Conservation (phyloP, 2,329 filamentous ascomycete genomes). For the Claviceps pazoutovae region DNA sequence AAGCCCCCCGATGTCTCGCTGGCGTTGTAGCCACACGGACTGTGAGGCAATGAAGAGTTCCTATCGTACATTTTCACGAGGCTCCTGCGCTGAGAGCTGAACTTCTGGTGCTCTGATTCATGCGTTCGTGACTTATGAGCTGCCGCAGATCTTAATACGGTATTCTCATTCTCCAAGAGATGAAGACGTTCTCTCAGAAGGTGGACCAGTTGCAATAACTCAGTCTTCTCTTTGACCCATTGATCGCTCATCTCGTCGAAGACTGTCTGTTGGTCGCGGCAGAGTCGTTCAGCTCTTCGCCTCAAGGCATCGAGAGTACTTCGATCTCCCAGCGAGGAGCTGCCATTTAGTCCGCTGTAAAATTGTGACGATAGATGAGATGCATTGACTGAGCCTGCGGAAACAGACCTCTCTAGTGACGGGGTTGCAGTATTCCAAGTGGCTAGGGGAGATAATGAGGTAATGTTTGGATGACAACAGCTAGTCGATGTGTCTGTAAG, state of each 20-base stretch:
- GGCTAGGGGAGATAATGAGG: conserved; percentile 4
- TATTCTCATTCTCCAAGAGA: conserved; percentile 24
- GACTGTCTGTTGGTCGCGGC: conserved; percentile 37
- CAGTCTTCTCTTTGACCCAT: conserved; percentile 32
- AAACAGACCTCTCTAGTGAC: conserved; percentile 16
- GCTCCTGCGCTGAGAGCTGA: conserved; percentile 14
- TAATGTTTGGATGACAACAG: conserved; percentile 4
- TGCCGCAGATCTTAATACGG: conserved; percentile 17
- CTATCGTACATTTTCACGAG: conserved; percentile 10
- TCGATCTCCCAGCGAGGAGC: conserved; percentile 19
- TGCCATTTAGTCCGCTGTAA: conserved; percentile 29
- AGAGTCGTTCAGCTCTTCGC: conserved; percentile 39
- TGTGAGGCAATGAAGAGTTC: conserved; percentile 7
- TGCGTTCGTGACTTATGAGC: conserved; percentile 16
- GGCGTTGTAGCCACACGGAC: conserved; percentile 9
- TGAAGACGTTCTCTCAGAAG: conserved; percentile 26
- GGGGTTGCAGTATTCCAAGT: conserved; percentile 7
- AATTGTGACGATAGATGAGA: conserved; percentile 21
- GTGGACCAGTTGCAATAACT: conserved; percentile 27
- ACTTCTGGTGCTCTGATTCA: conserved; percentile 17
- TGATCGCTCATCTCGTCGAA: conserved; percentile 36
- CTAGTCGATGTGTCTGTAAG: neutral
- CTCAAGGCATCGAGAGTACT: conserved; percentile 40
- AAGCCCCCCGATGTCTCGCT: conserved; percentile 11
- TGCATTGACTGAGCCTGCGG: conserved; percentile 17